phyloP scores from a whole-genome alignment of 2,329 filamentous ascomycete species.

The Aspergillus sp. region DNA sequence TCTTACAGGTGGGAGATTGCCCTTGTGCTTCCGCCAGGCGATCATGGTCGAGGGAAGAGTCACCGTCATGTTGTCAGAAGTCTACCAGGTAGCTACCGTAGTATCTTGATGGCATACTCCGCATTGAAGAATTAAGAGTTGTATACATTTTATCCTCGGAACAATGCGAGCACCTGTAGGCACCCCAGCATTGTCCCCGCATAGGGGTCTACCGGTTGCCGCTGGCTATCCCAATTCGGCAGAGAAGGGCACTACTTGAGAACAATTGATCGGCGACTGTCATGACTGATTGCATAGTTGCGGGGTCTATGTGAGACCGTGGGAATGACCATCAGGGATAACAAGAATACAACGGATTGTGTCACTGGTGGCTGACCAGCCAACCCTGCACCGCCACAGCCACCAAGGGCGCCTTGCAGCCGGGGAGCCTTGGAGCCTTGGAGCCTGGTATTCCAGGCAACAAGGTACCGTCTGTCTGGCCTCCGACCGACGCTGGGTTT shows the following conservation, averaged over 20 bases:
- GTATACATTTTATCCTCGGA: too few relatives aligned
- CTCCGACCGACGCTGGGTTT: not conserved
- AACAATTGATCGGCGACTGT: too few relatives aligned
- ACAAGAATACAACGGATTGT: too few relatives aligned
- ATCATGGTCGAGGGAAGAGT: conserved; percentile 3
- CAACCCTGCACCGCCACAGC: too few relatives aligned
- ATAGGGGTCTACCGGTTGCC: not conserved
- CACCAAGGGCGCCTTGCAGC: not conserved
- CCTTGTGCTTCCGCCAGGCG: conserved; percentile 15
- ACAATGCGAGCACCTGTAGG: too few relatives aligned
- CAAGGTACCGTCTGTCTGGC: not conserved
- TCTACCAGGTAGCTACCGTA: not conserved
- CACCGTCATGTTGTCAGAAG: not conserved
- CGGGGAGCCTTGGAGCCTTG: too few relatives aligned
- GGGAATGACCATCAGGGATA: too few relatives aligned
- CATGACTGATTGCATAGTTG: too few relatives aligned
- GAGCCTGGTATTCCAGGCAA: not conserved
- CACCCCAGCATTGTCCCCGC: not conserved
- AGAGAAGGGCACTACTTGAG: not conserved
- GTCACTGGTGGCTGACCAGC: too few relatives aligned
- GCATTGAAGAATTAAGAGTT: not conserved
- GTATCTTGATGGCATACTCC: not conserved
- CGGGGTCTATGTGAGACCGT: too few relatives aligned
- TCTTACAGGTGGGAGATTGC: conserved; percentile 6
- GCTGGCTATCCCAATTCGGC: not conserved